Conservation (phyloP, 2,329 filamentous ascomycete genomes). For the Calonectria henricotiae region DNA sequence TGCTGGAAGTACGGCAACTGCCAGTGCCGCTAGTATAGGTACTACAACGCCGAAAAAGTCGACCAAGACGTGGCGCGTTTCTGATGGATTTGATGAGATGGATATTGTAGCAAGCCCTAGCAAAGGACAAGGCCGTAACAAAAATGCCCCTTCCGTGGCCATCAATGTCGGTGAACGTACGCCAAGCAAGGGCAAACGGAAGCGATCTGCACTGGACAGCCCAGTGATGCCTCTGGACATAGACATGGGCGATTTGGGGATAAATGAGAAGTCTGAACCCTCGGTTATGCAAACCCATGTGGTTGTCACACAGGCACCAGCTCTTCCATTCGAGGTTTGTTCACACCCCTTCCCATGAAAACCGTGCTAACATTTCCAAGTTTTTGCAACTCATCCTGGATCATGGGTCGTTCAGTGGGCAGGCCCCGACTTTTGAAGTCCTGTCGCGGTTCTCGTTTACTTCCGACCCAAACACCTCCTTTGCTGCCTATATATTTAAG, state of each 20-base stretch:
- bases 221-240: conserved; percentile 76
- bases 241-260: conserved; percentile 62
- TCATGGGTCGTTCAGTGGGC: conserved; percentile 70
- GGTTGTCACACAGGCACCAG: conserved; percentile 48
- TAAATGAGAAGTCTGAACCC: conserved; percentile 51
- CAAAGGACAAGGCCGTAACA: conserved; percentile 64
- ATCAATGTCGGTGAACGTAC: conserved; percentile 68
- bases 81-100: conserved; percentile 85
- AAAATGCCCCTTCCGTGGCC: conserved; percentile 63
- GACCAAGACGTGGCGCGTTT: conserved; percentile 71
- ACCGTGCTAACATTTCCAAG: conserved; percentile 56
- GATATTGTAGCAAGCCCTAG: conserved; percentile 71
- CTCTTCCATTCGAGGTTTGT: conserved; percentile 66
- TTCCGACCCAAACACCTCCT: conserved; percentile 73
- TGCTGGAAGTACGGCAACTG: conserved; percentile 47
- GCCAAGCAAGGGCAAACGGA: conserved; percentile 81
- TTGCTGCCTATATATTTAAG: conserved; percentile 80
- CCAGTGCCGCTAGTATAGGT: conserved; percentile 43
- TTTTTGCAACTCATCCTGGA: conserved; percentile 77
- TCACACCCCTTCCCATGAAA: conserved; percentile 16
- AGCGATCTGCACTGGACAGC: conserved; percentile 77
- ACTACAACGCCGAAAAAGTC: conserved; percentile 74
- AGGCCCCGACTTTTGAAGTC: conserved; percentile 78
- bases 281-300: conserved; percentile 44
- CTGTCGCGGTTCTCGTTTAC: conserved; percentile 78